Conservation (phyloP, 2,329 filamentous ascomycete species). For the Penicillium sp. region DNA sequence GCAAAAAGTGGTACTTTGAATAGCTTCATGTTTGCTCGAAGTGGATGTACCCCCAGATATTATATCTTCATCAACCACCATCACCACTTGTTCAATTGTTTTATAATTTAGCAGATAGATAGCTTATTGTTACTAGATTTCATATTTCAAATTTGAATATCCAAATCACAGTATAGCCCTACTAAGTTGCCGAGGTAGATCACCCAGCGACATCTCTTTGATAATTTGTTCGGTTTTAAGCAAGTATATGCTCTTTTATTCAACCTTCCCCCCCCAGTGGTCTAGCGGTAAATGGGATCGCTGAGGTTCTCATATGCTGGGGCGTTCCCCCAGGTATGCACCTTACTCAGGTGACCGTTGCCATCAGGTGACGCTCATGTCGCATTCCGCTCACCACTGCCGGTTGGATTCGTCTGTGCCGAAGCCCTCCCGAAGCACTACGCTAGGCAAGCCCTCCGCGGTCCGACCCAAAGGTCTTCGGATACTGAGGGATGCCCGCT, state of each 20-base stretch:
- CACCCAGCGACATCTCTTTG: neutral
- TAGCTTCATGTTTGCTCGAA: neutral
- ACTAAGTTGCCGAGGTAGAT: no score
- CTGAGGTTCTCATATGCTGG: neutral
- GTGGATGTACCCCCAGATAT: neutral
- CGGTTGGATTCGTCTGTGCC: neutral
- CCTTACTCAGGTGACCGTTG: neutral
- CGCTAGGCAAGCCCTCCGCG: neutral
- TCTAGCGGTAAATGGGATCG: neutral
- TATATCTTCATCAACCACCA: neutral
- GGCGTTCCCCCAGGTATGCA: neutral
- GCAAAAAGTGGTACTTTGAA: neutral
- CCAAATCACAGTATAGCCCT: neutral
- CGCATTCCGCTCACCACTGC: neutral
- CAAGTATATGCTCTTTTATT: fast-evolving
- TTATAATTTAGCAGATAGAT: fast-evolving
- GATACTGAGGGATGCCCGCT: no score
- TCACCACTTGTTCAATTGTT: neutral
- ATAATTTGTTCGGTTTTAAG: neutral
- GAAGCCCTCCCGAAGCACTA: neutral
- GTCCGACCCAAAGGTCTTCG: neutral
- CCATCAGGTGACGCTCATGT: no score
- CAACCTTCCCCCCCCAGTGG: neutral
- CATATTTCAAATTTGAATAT: no score
- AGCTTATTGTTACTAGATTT: fast-evolving